A percentile compares a stretch with the other conserved stretches of the same genome.
Conservation (phyloP, 345 rosid genomes). For the Zanthoxylum bungeanum region DNA sequence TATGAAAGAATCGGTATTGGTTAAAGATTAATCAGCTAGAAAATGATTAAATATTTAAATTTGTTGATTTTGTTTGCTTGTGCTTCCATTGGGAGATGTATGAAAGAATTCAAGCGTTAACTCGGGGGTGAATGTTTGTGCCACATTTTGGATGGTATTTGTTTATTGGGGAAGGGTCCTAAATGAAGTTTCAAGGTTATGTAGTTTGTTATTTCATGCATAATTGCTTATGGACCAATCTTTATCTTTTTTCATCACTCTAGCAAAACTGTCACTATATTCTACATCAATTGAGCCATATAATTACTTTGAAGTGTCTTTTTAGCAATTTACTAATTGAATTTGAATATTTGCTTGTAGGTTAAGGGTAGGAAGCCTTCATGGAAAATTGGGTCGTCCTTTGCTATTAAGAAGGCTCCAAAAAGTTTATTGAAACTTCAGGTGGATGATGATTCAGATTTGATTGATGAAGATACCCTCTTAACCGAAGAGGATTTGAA, state of each 20-base stretch:
- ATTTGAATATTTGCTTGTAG: neutral
- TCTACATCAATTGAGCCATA: neutral
- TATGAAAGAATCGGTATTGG: neutral
- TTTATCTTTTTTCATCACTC: neutral
- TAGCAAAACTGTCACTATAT: neutral
- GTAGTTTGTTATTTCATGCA: neutral
- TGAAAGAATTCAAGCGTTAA: neutral
- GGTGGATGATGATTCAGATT: slow-evolving; percentile 65
- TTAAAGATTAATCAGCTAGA: neutral
- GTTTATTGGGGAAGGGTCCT: neutral
- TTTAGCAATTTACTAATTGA: neutral
- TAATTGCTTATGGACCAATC: neutral
- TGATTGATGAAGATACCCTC: slow-evolving; percentile 95
- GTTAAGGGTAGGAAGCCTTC: slow-evolving; percentile 18
- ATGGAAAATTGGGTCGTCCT: slow-evolving; percentile 33
- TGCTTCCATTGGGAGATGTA: neutral
- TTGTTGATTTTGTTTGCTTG: neutral
- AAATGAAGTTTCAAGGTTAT: neutral
- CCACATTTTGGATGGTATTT: neutral
- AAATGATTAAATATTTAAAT: neutral
- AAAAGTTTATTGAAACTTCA: slow-evolving; percentile 51
- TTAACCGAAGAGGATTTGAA: slow-evolving; percentile 43
- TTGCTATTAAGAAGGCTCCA: slow-evolving; percentile 59
- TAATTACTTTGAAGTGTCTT: neutral
- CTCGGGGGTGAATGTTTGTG: neutral